These are phyloP conservation scores for Clonostachys rosea DNA, from an alignment of 2,329 filamentous ascomycete species.

Conservation along the genomic window DNA sequence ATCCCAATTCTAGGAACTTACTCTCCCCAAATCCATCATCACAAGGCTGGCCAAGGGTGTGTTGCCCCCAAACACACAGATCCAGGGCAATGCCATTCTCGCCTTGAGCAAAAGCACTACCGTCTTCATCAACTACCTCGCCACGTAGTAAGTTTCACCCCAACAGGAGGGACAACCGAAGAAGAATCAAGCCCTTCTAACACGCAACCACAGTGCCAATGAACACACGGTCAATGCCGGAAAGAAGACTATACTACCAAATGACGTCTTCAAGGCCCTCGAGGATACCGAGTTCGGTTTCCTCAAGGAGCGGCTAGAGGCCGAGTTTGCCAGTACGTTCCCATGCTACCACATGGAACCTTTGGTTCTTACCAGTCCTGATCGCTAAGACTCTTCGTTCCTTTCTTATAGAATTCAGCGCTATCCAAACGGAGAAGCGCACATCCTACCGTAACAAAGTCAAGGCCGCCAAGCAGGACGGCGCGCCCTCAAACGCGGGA, in stretches of 20 bases:
- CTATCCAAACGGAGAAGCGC: slow-evolving; percentile 69
- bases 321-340: slow-evolving; percentile 67
- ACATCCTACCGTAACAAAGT: slow-evolving; percentile 68
- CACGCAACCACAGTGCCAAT: slow-evolving; percentile 56
- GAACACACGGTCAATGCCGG: slow-evolving; percentile 61
- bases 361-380: too few relatives aligned
- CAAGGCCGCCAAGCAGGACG: slow-evolving; percentile 54
- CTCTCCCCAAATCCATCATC: slow-evolving; percentile 76
- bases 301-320: slow-evolving; percentile 62
- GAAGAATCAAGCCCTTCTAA: background rate
- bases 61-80: slow-evolving; percentile 74
- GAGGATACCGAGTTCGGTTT: slow-evolving; percentile 77
- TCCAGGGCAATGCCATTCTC: slow-evolving; percentile 76
- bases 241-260: slow-evolving; percentile 74
- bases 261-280: slow-evolving; percentile 72
- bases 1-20: slow-evolving; percentile 57
- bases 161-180: background rate
- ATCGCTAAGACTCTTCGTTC: background rate
- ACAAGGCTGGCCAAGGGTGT: slow-evolving; percentile 76
- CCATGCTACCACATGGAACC: background rate
- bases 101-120: slow-evolving; percentile 79
- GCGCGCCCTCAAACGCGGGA: slow-evolving; percentile 13
- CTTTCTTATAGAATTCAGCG: slow-evolving; percentile 57
- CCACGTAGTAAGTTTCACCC: slow-evolving; percentile 58
- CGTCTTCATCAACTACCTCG: slow-evolving; percentile 78